These are phyloP conservation scores for Penicillium olsonii DNA, from an alignment of 2,329 filamentous ascomycete genomes.

Conservation along the genomic window DNA sequence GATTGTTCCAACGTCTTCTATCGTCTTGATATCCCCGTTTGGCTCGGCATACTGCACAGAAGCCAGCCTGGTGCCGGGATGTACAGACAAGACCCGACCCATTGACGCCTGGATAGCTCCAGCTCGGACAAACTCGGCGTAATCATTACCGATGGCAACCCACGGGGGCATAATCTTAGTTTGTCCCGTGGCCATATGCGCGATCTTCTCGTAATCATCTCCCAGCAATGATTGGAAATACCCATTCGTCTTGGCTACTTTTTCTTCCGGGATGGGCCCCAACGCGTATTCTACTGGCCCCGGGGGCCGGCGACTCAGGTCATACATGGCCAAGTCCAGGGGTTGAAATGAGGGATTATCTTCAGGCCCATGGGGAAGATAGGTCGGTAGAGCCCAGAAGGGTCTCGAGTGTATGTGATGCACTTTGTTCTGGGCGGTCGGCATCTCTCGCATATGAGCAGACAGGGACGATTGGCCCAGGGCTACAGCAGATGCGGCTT, in stretches of 20 bases:
- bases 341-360: constrained; percentile 62
- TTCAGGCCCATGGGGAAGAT: constrained; percentile 38
- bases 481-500: constrained; percentile 72
- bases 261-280: constrained; percentile 63
- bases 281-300: constrained; percentile 63
- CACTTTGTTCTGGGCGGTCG: constrained; percentile 49
- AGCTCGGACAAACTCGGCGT: constrained; percentile 71
- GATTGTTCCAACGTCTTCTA: constrained; percentile 65
- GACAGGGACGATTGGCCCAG: constrained; percentile 67
- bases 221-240: constrained; percentile 49
- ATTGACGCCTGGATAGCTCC: constrained; percentile 57
- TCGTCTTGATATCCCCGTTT: constrained; percentile 39
- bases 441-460: constrained; percentile 34
- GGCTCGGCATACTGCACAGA: constrained; percentile 40
- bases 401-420: constrained; percentile 71
- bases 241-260: constrained; percentile 56
- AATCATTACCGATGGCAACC: constrained; percentile 70
- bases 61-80: constrained; percentile 5
- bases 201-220: constrained; percentile 45
- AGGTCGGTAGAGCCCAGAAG: constrained; percentile 68
- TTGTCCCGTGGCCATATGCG: constrained; percentile 37
- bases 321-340: constrained; percentile 71
- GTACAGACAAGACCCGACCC: constrained; percentile 40
- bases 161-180: constrained; percentile 59
- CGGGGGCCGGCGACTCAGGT: constrained; percentile 62